Base-by-base conservation (phyloP, 495 filamentous ascomycete genomes). In the Tirmania nivea region DNA sequence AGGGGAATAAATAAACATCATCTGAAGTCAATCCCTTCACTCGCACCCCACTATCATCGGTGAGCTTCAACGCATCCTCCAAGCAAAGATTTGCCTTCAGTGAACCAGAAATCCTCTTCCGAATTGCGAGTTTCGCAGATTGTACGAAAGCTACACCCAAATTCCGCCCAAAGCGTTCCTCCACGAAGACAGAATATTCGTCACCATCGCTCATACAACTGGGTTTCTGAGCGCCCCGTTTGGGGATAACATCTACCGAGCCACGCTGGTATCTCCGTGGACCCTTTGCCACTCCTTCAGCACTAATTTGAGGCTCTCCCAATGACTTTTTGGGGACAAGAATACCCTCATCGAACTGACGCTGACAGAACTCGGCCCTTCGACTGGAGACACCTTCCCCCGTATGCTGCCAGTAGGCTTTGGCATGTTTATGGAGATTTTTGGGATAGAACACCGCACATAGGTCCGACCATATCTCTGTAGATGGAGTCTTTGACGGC, bases 301-400 rank as follows among this genome's bases (percentile, higher is more conserved):
- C 51, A 45, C 60, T 20, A 16, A 36, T 25, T 17, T 55, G 9
- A 3, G 57, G 35, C 56, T 53, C 57, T 17, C 56, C 54, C n/a
- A 52, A 21, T 19, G 53, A n/a, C 14, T 64, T 69, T 31, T 74
- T 69, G 21, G 78, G 74, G 4, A 81, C 70, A 25, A 96, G 69
- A 25, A 78, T 68, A 0, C 81, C 79, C 54, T 88, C 79, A 19
- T 77, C 73, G 59, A 93, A 76, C 11, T 85, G 73, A 36, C 69
- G 67, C 50, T 83, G 77, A 64, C 85, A 94, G 64, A 88, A 93
- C 62, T 94, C 90, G 12, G 84, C 87, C 16, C 87, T 77, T 45
- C 90, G 81, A 66, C 86, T 93, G 2, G 87, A 94, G 21, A 96
- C 73, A 7, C 90, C 90, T 57, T 94, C 86, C n/a, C 90, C 90